These are phyloP conservation scores for Yamadazyma conglobata DNA, from an alignment of 1,139 yeast genomes.

Conservation along the genomic window DNA sequence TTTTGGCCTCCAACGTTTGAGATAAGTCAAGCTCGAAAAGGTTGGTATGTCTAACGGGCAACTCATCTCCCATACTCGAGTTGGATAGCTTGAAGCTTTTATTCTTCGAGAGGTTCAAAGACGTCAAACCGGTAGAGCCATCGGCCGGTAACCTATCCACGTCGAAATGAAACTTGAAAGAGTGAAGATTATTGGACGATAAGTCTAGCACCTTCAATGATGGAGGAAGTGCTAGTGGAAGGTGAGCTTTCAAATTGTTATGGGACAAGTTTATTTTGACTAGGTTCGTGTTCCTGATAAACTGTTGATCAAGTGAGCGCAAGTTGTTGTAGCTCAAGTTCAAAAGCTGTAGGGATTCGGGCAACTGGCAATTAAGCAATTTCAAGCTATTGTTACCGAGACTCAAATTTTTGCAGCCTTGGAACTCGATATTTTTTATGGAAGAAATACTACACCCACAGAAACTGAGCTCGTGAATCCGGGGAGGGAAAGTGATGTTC, in stretches of 20 bases:
- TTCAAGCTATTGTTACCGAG: conserved; percentile 17
- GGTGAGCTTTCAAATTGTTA: conserved; percentile 3
- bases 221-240: not conserved
- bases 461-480: conserved; percentile 12
- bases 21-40: conserved; percentile 22
- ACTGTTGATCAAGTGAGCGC: conserved; percentile 2
- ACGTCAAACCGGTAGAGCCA: conserved; percentile 13
- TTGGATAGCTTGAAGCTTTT: conserved; percentile 12
- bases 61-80: conserved; percentile 15
- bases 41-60: conserved; percentile 14
- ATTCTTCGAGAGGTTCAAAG: conserved; percentile 19
- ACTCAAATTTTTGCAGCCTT: conserved; percentile 10
- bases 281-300: conserved; percentile 2
- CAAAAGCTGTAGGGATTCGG: conserved; percentile 11
- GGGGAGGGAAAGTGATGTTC: conserved; percentile 2
- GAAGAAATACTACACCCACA: conserved; percentile 18
- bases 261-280: conserved; percentile 5
- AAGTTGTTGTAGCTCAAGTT: conserved; percentile 13
- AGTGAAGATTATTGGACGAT: conserved; percentile 1
- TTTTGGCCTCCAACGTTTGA: conserved; percentile 12
- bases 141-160: not conserved
- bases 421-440: conserved; percentile 16
- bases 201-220: not conserved
- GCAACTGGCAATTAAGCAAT: conserved; percentile 8
- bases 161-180: not conserved